Base-by-base conservation (phyloP, 345 rosid species). In the Limnanthes douglasii region DNA sequence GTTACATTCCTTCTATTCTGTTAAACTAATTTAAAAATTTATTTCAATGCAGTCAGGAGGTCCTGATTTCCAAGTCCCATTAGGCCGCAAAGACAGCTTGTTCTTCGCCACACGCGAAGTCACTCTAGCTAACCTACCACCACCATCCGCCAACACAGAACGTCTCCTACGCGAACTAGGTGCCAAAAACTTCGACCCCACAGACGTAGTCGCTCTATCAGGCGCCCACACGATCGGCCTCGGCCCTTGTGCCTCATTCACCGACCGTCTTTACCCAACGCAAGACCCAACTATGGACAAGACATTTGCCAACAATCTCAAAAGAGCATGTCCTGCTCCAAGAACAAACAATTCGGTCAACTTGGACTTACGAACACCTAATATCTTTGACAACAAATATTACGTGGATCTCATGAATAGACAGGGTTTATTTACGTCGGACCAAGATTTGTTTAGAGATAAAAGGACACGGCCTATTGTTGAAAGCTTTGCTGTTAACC, bases 171-270 rank as follows among this genome's bases (percentile, higher is more conserved):
- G 45, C 35, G 44, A 62, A 14, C 57, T 82, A 3, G 67, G 63
- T 21, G 31, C 43, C 34, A 65, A 78, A 21, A 59, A 57, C 22
- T 46, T 86, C 0, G 63, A 75, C 48, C 41, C 75, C 39, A 78
- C 69, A 18, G 94, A 86, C 33, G 61, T 63, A 0, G 97, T 86
- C 0, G 93, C 95, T 31, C 85, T 78, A 18, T 82, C 97, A 4
- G 97, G 97, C 16, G 90, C 78, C 43, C 97, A 83, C 66, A 88
- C 95, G 38, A 69, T 83, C 10, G 95, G 95, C 1, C 44, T 71
- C 2, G 41, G 65, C 11, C 93, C 83, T 51, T 83, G 95, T 56
- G 3, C 50, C 0, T 50, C 86, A 5, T 88, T 88, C 64, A 49
- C 62, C 0, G 12, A 14, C 29, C 69, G 93, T 3, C 78, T 83